Evolutionary conservation across 345 rosid genomes (phyloP).

Genomic region (Isatis tinctoria): DNA sequence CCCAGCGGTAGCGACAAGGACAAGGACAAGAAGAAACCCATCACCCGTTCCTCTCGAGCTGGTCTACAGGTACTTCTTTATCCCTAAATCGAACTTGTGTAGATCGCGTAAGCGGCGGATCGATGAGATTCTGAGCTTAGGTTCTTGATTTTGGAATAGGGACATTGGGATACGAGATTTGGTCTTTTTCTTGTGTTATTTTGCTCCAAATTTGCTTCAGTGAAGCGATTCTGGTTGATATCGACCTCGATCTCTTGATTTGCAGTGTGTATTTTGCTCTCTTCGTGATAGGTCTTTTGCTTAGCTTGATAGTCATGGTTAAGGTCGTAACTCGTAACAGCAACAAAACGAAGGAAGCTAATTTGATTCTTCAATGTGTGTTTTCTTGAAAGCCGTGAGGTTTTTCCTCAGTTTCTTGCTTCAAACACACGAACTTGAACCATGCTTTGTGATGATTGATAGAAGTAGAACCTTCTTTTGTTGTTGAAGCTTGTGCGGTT

Average conservation of each 20-base stretch:
- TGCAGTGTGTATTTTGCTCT: neutral
- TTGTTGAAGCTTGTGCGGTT: no score
- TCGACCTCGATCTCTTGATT: constrained; percentile 3
- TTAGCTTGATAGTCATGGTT: no score
- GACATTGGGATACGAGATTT: constrained; percentile 12
- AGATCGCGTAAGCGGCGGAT: constrained; percentile 9
- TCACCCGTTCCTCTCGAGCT: constrained; percentile 78
- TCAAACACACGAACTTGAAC: neutral
- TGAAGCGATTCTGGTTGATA: neutral
- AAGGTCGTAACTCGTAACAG: no score
- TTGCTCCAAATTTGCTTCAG: neutral
- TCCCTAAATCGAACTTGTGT: neutral
- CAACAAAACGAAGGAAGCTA: neutral
- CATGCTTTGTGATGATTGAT: neutral
- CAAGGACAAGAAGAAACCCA: constrained; percentile 71
- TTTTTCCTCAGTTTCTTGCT: neutral
- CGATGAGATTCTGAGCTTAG: constrained; percentile 7
- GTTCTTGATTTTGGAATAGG: neutral
- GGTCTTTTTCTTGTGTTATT: neutral
- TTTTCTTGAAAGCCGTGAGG: neutral
- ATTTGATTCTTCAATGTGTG: neutral
- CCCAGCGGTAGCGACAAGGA: constrained; percentile 56
- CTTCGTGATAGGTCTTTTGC: neutral
- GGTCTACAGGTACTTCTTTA: constrained; percentile 53
- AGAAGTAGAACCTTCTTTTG: no score